Evolutionary conservation across 768 basidiomycete species (phyloP).

Genomic region (Lactarius psammicola): DNA sequence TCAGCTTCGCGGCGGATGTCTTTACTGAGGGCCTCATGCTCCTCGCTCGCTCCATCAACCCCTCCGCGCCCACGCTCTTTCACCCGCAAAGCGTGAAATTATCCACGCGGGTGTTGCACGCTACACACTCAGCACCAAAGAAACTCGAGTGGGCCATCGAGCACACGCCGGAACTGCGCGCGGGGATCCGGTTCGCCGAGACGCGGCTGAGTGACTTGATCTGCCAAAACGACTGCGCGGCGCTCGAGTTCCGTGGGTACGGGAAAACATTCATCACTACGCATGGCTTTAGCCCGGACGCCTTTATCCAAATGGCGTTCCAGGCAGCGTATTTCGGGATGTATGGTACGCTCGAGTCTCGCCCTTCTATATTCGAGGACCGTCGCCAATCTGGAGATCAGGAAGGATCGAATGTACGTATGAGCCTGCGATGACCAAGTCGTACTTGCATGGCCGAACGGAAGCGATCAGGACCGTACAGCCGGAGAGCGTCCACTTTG

Average conservation of each 20-base stretch:
- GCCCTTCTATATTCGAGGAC: neutral
- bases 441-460: conserved; percentile 91
- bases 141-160: conserved; percentile 91
- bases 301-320: conserved; percentile 98
- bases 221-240: conserved; percentile 97
- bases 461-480: conserved; percentile 93
- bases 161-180: conserved; percentile 70
- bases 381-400: conserved; percentile 27
- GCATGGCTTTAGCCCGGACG: conserved; percentile 94
- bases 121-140: conserved; percentile 72
- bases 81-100: conserved; percentile 77
- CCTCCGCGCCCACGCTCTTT: conserved; percentile 92
- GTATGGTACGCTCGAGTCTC: conserved; percentile 54
- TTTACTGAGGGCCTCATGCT: conserved; percentile 99
- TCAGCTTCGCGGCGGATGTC: conserved; percentile 82
- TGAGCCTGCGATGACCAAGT: conserved; percentile 98
- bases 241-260: conserved; percentile 88
- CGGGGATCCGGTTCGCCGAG: conserved; percentile 91
- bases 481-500: conserved; percentile 81
- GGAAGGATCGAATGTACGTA: conserved; percentile 92
- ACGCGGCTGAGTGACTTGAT: conserved; percentile 92
- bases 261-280: conserved; percentile 95
- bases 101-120: conserved; percentile 35
- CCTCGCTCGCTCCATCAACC: conserved; percentile 94
- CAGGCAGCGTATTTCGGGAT: conserved; percentile 94